A percentile compares a stretch with the other conserved stretches of the same genome.
Evolutionary conservation across 345 rosid species (phyloP).

Genomic region (Gynandropsis gynandra): DNA sequence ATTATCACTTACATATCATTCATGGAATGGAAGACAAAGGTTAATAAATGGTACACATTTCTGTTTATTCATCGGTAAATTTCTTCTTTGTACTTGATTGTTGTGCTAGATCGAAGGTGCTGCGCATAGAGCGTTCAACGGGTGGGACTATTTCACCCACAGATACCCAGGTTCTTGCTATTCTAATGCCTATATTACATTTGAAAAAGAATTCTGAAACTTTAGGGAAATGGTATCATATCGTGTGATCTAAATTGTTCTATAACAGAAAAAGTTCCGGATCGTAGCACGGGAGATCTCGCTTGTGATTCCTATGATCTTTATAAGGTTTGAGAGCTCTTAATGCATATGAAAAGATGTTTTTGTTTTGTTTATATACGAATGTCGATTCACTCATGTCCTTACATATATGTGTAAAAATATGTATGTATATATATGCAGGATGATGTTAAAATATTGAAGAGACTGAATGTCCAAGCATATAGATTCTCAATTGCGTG

Average conservation of each 20-base stretch:
- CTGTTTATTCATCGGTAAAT: too few relatives aligned
- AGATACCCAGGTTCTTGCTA: constrained; percentile 20
- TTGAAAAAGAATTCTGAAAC: too few relatives aligned
- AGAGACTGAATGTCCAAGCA: constrained; percentile 29
- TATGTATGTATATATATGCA: constrained; percentile 3
- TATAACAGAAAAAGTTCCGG: constrained; percentile 12
- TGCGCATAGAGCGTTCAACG: constrained; percentile 16
- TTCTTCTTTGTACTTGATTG: too few relatives aligned
- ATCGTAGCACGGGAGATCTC: constrained; percentile 14
- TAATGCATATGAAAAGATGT: too few relatives aligned
- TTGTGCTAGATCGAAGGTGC: constrained; percentile 23
- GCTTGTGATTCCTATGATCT: constrained; percentile 15
- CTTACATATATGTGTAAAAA: neutral
- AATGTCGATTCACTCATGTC: too few relatives aligned
- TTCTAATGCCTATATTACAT: too few relatives aligned
- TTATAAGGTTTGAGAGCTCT: constrained; percentile 6
- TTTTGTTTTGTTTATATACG: neutral
- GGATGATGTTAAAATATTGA: constrained; percentile 31
- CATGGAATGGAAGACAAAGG: too few relatives aligned
- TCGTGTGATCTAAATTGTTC: too few relatives aligned
- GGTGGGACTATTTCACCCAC: constrained; percentile 19
- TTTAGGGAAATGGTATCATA: too few relatives aligned
- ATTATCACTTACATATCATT: too few relatives aligned
- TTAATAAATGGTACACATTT: too few relatives aligned
- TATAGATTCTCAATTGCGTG: constrained; percentile 49